A percentile compares a stretch with the other conserved stretches of the same genome.
phyloP scores from a whole-genome alignment of 1,284 basidiomycete species.

The Earliella scabrosa region DNA sequence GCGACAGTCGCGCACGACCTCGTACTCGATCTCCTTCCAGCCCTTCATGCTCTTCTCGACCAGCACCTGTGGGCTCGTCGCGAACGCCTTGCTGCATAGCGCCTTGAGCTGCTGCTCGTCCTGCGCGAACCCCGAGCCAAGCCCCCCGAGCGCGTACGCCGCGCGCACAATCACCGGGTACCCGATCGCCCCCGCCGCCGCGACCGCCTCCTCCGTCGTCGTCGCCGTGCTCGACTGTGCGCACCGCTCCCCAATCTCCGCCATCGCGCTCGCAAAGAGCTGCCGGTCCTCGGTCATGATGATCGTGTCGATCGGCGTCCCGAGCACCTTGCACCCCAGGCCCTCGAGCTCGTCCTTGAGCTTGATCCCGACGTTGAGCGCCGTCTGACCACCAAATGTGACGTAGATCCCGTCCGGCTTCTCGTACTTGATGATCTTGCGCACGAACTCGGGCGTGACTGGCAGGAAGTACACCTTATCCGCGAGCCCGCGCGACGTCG shows the following conservation, averaged over 20 bases:
- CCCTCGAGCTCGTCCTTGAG: slow-evolving; percentile 94
- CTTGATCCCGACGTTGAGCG: slow-evolving; percentile 95
- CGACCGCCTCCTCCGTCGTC: slow-evolving; percentile 82
- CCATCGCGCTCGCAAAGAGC: slow-evolving; percentile 95
- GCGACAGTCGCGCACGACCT: slow-evolving; percentile 97
- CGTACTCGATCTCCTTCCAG: slow-evolving; percentile 99
- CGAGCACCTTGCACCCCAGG: slow-evolving; percentile 91
- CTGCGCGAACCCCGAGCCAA: slow-evolving; percentile 95
- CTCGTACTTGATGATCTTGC: slow-evolving; percentile 98
- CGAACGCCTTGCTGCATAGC: slow-evolving; percentile 93
- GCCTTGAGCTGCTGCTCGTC: slow-evolving; percentile 87
- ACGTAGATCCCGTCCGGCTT: slow-evolving; percentile 99
- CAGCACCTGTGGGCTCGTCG: slow-evolving; percentile 95
- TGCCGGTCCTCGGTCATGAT: slow-evolving; percentile 98
- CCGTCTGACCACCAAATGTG: slow-evolving; percentile 98
- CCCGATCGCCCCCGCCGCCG: slow-evolving; percentile 88
- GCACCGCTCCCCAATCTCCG: slow-evolving; percentile 94
- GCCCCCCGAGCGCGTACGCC: slow-evolving; percentile 94
- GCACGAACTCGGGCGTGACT: slow-evolving; percentile 96
- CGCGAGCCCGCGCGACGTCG: slow-evolving; percentile 95
- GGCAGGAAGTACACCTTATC: slow-evolving; percentile 99
- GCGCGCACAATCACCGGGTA: slow-evolving; percentile 98
- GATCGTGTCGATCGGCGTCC: slow-evolving; percentile 97
- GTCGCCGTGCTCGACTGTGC: slow-evolving; percentile 88
- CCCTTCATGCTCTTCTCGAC: slow-evolving; percentile 99